Base-by-base conservation (phyloP, 2,329 filamentous ascomycete genomes). In the Huntiella savannae region DNA sequence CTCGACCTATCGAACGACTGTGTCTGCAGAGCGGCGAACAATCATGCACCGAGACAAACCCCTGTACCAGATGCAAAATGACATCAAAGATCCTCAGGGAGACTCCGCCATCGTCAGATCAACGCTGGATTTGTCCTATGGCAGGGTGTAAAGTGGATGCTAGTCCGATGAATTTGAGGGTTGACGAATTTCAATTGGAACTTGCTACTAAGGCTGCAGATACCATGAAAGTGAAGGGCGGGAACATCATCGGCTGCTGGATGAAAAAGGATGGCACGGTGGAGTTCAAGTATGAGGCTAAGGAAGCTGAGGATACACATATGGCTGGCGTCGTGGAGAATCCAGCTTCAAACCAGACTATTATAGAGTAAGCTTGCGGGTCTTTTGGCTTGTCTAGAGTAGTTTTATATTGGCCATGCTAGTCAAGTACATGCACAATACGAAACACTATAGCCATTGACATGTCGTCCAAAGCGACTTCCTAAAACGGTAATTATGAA, bases 1-100 rank as follows among this genome's bases (percentile, higher is more conserved):
- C 79, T 4, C 75, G 83, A 37, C 65, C 67, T 4, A 61, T 62
- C 11, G 70, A 68, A 50, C 58, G 43, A 17, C 54, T 53, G 28
- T 68, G 64, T 53, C 54, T 56, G 2, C 10, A 5, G 5, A 12
- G 10, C 5, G 38, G 13, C 4, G 33, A 19, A 3, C 12, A 15
- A 4, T 12, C 13, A 5, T 48, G 46, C 33, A 19, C 35, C 10
- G 15, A n/a, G 5, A 12, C 10, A 8, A 22, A 15, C 3, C 19
- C 15, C 4, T 48, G 46, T 12, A 5, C 10, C 4, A 19, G 43
- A 10, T 48, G 46, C 13, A 33, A n/a, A n/a, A 8, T 8, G 28
- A 33, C 35, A 13, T 4, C 46, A 8, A 5, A 32, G 7, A 5
- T 6, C 8, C 5, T 48, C 16, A 22, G 15, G 5, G 46, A 48